Conservation (phyloP, 140 eudicot genomes). For the Erigeron philadelphicus region DNA sequence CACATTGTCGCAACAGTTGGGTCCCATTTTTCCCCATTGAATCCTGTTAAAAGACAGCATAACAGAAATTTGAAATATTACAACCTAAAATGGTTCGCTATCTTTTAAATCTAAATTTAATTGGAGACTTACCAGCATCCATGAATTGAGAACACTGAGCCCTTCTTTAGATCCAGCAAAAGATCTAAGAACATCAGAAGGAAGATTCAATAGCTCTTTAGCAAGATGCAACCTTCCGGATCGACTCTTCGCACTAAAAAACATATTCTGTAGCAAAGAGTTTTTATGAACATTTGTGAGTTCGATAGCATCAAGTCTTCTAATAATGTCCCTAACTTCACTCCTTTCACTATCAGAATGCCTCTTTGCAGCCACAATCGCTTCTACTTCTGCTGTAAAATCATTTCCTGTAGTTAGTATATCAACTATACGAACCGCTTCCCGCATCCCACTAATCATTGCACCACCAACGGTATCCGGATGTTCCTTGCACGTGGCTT, state of each 20-base stretch:
- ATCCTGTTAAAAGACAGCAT: slow-evolving; percentile 51
- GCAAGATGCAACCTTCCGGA: slow-evolving; percentile 85
- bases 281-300: slow-evolving; percentile 46
- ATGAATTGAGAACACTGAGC: slow-evolving; percentile 70
- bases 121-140: slow-evolving; percentile 67
- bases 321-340: slow-evolving; percentile 77
- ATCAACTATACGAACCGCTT: slow-evolving; percentile 87
- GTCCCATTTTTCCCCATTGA: slow-evolving; percentile 98
- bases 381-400: slow-evolving; percentile 83
- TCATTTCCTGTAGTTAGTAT: slow-evolving; percentile 73
- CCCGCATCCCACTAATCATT: slow-evolving; percentile 96
- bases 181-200: slow-evolving; percentile 63
- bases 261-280: slow-evolving; percentile 65
- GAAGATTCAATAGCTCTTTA: slow-evolving; percentile 78
- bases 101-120: not conserved
- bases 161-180: slow-evolving; percentile 94
- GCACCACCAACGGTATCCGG: slow-evolving; percentile 99
- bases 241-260: slow-evolving; percentile 68
- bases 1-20: slow-evolving; percentile 95
- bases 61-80: not conserved
- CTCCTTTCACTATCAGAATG: slow-evolving; percentile 61
- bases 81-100: not conserved
- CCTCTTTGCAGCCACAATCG: slow-evolving; percentile 78
- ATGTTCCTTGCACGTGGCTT: slow-evolving; percentile 98
- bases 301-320: slow-evolving; percentile 61